Evolutionary conservation across 495 filamentous ascomycete species (phyloP), one percentile per base, ranked within the genome.

Genomic region (Penicillium mononematosum): DNA sequence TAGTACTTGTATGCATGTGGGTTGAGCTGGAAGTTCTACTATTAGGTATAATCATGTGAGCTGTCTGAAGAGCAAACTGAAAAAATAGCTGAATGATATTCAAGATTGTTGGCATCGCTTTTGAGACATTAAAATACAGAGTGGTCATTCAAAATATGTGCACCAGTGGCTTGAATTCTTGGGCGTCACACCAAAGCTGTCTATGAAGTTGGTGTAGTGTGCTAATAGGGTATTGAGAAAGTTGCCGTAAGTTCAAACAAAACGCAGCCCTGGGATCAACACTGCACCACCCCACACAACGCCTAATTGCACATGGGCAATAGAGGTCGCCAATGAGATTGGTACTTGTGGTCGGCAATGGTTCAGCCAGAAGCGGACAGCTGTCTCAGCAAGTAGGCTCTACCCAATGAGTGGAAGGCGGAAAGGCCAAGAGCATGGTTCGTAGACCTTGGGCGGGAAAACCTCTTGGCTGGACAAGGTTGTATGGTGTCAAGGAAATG

Each of bases 31-130:
- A 27, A 29, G 27, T 9, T 29, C 27, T 29, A 29, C 27, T 29
- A 29, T 29, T 27, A 27, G 25, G 0, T 29, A 29, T 29, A 29
- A 29, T 29, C 27, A 1, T 29, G 27, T 7, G 27, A 29, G 27
- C 1, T 29, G 27, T 1, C 25, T 29, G 31, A 34, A 39, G 16
- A 17, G 5, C 6, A n/a, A 8, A n/a, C 5, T 39, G 16, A 39
- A n/a, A 39, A 39, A 46, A 29, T 29, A 25, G 48, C 36, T 19
- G 22, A 41, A 42, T 49, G 27, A 24, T 16, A 31, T 31, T 41
- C 36, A 51, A 50, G n/a, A 16, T n/a, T 27, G 1, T 41, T 39
- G 49, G 34, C 34, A 51, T 41, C 49, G 49, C 49, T 51, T 51
- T 51, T 39, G 34, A 16, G 32, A 42, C 20, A 24, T 25, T 51